Evolutionary conservation across 257 asterid species (phyloP).

Genomic region (Petunia secreta): DNA sequence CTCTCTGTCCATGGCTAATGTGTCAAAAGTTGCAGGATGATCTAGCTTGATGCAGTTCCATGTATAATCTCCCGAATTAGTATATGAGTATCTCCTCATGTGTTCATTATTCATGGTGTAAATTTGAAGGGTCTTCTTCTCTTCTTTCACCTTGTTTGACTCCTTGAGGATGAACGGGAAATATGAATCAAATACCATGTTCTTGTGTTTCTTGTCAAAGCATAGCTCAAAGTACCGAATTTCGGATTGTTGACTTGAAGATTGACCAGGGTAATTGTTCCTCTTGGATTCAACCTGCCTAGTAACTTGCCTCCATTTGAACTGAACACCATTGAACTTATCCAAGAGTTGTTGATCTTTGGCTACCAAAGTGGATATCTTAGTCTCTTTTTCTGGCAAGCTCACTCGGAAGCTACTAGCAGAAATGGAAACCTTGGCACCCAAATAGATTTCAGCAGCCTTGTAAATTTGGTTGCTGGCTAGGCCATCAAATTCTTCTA

Average conservation of each 20-base stretch:
- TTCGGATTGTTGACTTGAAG: slow-evolving; percentile 32
- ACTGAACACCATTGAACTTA: slow-evolving; percentile 35
- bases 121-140: slow-evolving; percentile 45
- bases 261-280: slow-evolving; percentile 28
- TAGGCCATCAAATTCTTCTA: slow-evolving; percentile 49
- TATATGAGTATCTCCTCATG: slow-evolving; percentile 25
- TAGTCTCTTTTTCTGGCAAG: slow-evolving; percentile 48
- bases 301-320: slow-evolving; percentile 50
- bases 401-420: slow-evolving; percentile 38
- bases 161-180: slow-evolving; percentile 41
- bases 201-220: slow-evolving; percentile 49
- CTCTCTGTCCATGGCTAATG: slow-evolving; percentile 50
- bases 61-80: slow-evolving; percentile 30
- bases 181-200: slow-evolving; percentile 42
- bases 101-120: slow-evolving; percentile 38
- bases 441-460: slow-evolving; percentile 51
- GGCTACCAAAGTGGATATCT: slow-evolving; percentile 42
- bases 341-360: slow-evolving; percentile 41
- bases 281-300: slow-evolving; percentile 33
- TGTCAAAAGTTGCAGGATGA: slow-evolving; percentile 54
- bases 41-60: slow-evolving; percentile 53
- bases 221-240: slow-evolving; percentile 32
- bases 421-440: slow-evolving; percentile 39
- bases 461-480: slow-evolving; percentile 44
- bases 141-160: slow-evolving; percentile 33